Conservation (phyloP, 108 stramenopile species). For the Fragilaria crotonensis region DNA sequence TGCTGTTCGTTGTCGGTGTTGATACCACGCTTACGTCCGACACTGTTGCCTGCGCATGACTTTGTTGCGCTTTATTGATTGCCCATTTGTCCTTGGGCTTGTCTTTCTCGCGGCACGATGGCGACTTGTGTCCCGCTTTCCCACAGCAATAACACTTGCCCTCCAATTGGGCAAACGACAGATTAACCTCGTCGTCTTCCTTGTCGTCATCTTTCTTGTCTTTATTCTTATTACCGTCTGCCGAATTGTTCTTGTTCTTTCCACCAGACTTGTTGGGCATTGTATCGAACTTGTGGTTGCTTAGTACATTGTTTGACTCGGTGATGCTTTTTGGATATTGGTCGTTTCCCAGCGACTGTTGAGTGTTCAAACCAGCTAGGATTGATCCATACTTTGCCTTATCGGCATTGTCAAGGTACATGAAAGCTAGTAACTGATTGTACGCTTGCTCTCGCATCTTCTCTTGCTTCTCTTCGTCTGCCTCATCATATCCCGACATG, state of each 20-base stretch:
- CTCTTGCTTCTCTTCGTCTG: no score
- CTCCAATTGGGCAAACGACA: slow-evolving; percentile 9
- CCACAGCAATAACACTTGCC: slow-evolving; percentile 12
- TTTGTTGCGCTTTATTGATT: slow-evolving; percentile 7
- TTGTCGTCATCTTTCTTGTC: neutral
- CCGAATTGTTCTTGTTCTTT: neutral
- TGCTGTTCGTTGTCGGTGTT: no score
- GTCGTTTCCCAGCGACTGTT: slow-evolving; percentile 7
- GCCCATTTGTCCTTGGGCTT: slow-evolving; percentile 13
- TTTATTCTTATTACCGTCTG: neutral
- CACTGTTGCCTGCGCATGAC: neutral
- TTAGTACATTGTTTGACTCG: slow-evolving; percentile 6
- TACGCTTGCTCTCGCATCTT: no score
- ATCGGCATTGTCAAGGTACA: slow-evolving; percentile 7
- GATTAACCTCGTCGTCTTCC: neutral
- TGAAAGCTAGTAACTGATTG: no score
- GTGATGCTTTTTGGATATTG: slow-evolving; percentile 7
- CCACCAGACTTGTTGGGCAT: neutral
- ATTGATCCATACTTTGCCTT: neutral
- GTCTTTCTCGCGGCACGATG: slow-evolving; percentile 3
- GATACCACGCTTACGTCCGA: no score
- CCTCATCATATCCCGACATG: no score
- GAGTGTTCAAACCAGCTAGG: slow-evolving; percentile 1
- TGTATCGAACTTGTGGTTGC: slow-evolving; percentile 7
- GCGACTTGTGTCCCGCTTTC: slow-evolving; percentile 7